Percentiles rank a stretch among this genome's conserved stretches.
phyloP scores from a whole-genome alignment of 2,329 filamentous ascomycete genomes.

The Penicillium sp. region DNA sequence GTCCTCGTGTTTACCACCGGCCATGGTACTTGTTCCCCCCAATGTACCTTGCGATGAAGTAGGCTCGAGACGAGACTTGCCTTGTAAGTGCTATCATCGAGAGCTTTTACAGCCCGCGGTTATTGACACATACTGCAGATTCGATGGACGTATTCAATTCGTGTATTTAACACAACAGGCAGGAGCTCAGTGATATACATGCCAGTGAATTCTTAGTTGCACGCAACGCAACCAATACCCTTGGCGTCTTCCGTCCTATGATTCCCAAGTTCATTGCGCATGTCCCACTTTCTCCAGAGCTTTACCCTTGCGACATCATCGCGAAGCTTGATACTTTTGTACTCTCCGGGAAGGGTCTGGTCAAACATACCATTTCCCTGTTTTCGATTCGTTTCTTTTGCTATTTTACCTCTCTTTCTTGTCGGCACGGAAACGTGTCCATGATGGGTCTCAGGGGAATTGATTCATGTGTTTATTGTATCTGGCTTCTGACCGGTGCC shows the following conservation, averaged over 20 bases:
- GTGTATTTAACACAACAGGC: constrained; percentile 7
- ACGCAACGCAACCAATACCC: no score
- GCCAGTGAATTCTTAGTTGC: constrained; percentile 6
- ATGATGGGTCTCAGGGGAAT: not conserved
- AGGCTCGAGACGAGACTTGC: constrained; percentile 5
- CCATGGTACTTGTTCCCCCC: not conserved
- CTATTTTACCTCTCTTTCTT: not conserved
- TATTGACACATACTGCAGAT: constrained; percentile 4
- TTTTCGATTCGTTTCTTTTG: not conserved
- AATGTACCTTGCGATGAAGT: constrained; percentile 5
- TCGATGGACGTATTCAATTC: constrained; percentile 9
- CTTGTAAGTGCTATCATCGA: constrained; percentile 3
- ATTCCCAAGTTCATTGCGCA: no score
- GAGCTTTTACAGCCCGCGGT: no score
- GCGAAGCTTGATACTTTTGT: no score
- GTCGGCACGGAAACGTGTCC: not conserved
- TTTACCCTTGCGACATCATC: no score
- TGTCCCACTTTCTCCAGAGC: no score
- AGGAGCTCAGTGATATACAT: constrained; percentile 7
- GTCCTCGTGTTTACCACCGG: constrained; percentile 5
- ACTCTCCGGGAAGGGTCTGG: no score
- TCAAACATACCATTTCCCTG: not conserved
- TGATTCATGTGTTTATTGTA: not conserved
- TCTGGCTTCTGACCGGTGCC: not conserved
- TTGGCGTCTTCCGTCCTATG: no score